phyloP scores from a whole-genome alignment of 768 basidiomycete species.

The Lentinula guzmanii region DNA sequence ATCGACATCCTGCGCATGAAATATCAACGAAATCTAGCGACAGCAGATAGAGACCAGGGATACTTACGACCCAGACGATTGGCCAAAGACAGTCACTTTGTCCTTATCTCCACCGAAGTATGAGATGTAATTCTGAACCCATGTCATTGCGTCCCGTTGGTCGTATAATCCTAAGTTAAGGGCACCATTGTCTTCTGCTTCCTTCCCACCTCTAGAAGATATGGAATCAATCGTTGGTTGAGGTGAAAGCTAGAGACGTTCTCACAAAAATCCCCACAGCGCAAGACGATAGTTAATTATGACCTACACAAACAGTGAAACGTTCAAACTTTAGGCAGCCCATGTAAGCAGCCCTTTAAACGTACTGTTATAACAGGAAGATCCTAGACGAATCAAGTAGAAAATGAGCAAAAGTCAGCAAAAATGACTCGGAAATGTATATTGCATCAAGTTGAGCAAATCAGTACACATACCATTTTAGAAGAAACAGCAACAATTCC shows the following conservation, averaged over 20 bases:
- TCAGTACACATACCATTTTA: neutral
- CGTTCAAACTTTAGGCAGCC: neutral
- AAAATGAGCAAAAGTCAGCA: neutral
- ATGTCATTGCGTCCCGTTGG: conserved; percentile 16
- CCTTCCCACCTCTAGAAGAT: neutral
- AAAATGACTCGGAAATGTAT: neutral
- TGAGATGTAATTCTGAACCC: conserved; percentile 38
- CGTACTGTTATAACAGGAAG: neutral
- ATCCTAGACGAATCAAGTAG: neutral
- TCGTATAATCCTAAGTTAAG: conserved; percentile 21
- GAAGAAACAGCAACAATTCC: neutral
- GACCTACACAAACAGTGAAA: conserved; percentile 23
- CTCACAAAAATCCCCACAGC: conserved; percentile 29
- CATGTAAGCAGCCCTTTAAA: neutral
- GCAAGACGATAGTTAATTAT: conserved; percentile 34
- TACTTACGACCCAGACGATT: neutral
- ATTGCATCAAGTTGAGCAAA: neutral
- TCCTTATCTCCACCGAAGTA: conserved; percentile 35
- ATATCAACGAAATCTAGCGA: neutral
- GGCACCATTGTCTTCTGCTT: conserved; percentile 15
- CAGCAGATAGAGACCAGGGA: neutral
- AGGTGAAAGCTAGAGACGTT: neutral
- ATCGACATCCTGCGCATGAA: neutral
- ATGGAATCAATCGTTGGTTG: neutral
- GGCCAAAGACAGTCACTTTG: conserved; percentile 14